Conservation (phyloP, 1,284 basidiomycete genomes). For the Sporisorium graminicola region DNA sequence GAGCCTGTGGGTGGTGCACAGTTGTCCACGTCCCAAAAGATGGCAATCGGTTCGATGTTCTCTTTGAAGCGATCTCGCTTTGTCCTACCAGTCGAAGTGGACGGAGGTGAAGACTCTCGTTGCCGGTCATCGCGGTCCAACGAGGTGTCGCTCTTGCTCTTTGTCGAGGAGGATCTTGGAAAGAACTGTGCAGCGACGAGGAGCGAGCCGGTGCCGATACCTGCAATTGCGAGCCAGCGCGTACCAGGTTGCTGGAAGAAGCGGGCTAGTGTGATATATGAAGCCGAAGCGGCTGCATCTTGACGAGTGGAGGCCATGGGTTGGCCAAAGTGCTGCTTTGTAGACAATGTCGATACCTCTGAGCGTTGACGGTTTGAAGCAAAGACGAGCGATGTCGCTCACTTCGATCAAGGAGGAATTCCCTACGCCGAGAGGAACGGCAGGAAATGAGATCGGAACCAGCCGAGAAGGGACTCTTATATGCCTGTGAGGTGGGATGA, state of each 20-base stretch:
- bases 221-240: conserved; percentile 38
- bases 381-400: not conserved
- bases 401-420: not conserved
- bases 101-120: conserved; percentile 21
- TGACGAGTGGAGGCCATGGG: conserved; percentile 28
- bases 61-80: conserved; percentile 39
- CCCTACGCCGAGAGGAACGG: no score
- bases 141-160: not conserved
- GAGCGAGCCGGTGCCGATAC: conserved; percentile 37
- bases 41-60: conserved; percentile 46
- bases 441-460: not conserved
- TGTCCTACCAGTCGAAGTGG: conserved; percentile 15
- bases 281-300: conserved; percentile 37
- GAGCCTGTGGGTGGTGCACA: conserved; percentile 62
- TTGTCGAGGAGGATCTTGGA: not conserved
- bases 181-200: conserved; percentile 23
- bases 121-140: conserved; percentile 8
- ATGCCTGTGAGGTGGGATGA: not conserved
- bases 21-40: conserved; percentile 66
- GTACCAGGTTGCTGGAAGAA: conserved; percentile 25
- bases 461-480: not conserved
- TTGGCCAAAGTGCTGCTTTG: not conserved
- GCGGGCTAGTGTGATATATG: conserved; percentile 22
- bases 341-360: not conserved
- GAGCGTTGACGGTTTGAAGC: not conserved